Evolutionary conservation across 129 eudicot genomes (phyloP), one percentile per base, ranked within the genome.

Genomic region (Artemisia tridentata): DNA sequence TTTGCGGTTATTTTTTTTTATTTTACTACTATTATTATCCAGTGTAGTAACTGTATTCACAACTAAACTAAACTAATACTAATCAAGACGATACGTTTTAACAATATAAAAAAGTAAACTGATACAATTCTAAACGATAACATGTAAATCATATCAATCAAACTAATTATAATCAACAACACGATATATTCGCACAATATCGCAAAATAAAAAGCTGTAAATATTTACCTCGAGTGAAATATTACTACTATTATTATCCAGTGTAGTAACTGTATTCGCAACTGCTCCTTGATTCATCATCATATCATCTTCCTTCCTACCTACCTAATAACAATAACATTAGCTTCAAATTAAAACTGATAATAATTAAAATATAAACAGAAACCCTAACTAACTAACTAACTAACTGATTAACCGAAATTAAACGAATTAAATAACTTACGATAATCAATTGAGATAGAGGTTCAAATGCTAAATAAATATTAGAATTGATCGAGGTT

Each of bases 281-380:
- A 53, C 80, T 58, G 86, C 86, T 79, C 84, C 92, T 80, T 82
- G 89, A 82, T 82, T 89, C 92, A 86, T 80, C 92, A 84, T 80
- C 80, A 74, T 78, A 79, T 67, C 85, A 77, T 54, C 76, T 62
- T 11, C 20, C 8, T 2, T 51, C 11, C 68, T 25, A 27, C 69
- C 77, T 53, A 64, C 60, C 63, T 23, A 45, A 17, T 2, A 62
- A 38, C 50, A 69, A 7, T 11, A 11, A 11, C 4, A 54, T 65
- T 29, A 52, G 25, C 65, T 69, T 43, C 15, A 2, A 61, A 63
- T 63, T 12, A 63, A 77, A 34, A 18, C 25, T 70, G 41, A 38
- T n/a, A 6, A 63, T 63, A 38, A 9, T 8, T 34, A 51, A 16
- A 60, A 75, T 46, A 54, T 8, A 25, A 75, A 67, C 62, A 52